Percentiles rank a stretch among this genome's conserved stretches.
Conservation (phyloP, 23 red algal species). For the Gracilariopsis chorda region DNA sequence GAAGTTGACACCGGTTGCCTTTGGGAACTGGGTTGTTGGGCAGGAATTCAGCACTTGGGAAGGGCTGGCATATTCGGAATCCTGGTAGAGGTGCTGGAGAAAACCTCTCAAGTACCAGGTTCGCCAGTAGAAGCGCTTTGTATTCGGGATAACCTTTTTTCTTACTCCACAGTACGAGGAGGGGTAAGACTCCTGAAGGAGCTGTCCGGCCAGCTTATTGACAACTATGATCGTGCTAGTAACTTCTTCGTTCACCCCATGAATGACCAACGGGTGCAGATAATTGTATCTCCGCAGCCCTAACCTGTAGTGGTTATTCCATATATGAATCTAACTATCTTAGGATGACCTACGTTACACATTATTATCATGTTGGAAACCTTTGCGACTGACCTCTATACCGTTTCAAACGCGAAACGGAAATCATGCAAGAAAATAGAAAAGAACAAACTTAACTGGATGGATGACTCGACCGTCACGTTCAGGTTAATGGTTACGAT, state of each 20-base stretch:
- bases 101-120: not conserved
- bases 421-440: too few relatives aligned
- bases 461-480: too few relatives aligned
- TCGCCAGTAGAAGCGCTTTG: conserved; percentile 12
- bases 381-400: too few relatives aligned
- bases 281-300: not conserved
- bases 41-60: not conserved
- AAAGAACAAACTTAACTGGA: too few relatives aligned
- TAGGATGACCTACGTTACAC: too few relatives aligned
- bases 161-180: not conserved
- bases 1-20: not conserved
- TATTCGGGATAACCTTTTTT: conserved; percentile 10
- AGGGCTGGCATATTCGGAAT: conserved; percentile 3
- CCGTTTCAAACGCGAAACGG: too few relatives aligned
- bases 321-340: not conserved
- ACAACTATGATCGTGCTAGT: conserved; percentile 11
- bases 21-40: conserved; percentile 35
- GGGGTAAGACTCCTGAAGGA: conserved; percentile 23
- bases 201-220: not conserved
- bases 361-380: too few relatives aligned
- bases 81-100: conserved; percentile 13
- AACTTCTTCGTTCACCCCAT: conserved; percentile 21
- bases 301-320: not conserved
- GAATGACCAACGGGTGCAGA: conserved; percentile 2
- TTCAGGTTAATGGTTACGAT: too few relatives aligned